A percentile compares a stretch with the other conserved stretches of the same genome.
These are phyloP conservation scores for Graphiopsis chlorocephala DNA, from an alignment of 2,329 filamentous ascomycete species.

Conservation along the genomic window DNA sequence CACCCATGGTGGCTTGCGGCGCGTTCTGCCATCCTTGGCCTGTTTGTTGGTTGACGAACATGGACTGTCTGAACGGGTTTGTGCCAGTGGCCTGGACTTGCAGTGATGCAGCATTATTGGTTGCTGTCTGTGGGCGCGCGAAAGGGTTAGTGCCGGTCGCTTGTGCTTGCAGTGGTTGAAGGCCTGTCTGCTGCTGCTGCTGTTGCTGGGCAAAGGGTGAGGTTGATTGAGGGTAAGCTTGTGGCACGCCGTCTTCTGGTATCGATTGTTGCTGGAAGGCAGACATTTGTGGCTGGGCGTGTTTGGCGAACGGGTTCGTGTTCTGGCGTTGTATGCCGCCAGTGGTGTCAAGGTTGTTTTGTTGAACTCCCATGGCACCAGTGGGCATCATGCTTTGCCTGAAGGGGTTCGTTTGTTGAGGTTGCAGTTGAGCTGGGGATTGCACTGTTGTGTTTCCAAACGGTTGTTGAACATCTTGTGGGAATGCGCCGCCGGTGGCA, in stretches of 20 bases:
- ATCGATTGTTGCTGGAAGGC: constrained; percentile 18
- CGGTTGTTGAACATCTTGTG: constrained; percentile 23
- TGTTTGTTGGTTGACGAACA: constrained; percentile 84
- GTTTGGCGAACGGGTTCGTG: constrained; percentile 63
- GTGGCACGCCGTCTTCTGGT: constrained; percentile 24
- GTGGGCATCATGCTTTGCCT: constrained; percentile 75
- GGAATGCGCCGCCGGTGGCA: constrained; percentile 28
- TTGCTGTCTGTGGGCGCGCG: constrained; percentile 53
- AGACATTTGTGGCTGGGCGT: constrained; percentile 18
- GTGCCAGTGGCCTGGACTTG: constrained; percentile 81
- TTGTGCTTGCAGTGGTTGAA: constrained; percentile 50
- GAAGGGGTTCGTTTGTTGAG: constrained; percentile 84
- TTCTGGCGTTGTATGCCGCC: constrained; percentile 27
- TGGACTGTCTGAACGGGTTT: constrained; percentile 90
- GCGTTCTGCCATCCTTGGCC: constrained; percentile 81
- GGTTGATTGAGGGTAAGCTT: not conserved
- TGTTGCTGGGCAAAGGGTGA: constrained; percentile 18
- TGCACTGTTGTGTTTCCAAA: constrained; percentile 30
- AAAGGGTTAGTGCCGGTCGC: constrained; percentile 73
- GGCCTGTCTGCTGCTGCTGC: constrained; percentile 31
- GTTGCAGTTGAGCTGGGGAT: constrained; percentile 41
- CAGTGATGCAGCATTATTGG: constrained; percentile 44
- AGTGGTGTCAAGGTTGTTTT: constrained; percentile 18
- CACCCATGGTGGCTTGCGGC: constrained; percentile 75
- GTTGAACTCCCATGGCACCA: constrained; percentile 15